Percentiles rank a stretch among this genome's conserved stretches.
Conservation (phyloP, 176 grass and related monocot species). For the Triticum urartu region DNA sequence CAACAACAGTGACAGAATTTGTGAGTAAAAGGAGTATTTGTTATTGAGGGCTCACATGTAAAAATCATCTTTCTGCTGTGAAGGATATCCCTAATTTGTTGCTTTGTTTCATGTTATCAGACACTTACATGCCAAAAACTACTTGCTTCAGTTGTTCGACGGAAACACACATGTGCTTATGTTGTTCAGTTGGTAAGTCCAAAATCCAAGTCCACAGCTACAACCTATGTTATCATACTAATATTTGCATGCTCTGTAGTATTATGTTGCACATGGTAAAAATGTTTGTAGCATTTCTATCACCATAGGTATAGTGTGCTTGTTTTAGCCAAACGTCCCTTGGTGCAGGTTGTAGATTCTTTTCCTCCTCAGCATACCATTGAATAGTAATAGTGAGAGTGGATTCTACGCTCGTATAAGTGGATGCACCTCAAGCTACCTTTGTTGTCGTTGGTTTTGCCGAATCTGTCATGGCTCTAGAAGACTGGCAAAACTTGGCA, state of each 20-base stretch:
- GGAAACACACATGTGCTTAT: constrained; percentile 72
- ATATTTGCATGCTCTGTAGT: not conserved
- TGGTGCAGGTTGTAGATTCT: constrained; percentile 15
- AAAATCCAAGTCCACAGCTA: constrained; percentile 36
- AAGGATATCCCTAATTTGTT: constrained; percentile 36
- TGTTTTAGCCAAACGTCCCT: not conserved
- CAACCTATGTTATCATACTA: constrained; percentile 1
- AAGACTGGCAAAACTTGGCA: not conserved
- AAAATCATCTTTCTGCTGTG: constrained; percentile 5
- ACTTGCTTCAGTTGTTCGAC: constrained; percentile 74
- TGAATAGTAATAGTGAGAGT: not conserved
- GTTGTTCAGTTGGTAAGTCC: constrained; percentile 87
- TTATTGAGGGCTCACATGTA: constrained; percentile 3
- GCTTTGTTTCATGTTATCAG: constrained; percentile 55
- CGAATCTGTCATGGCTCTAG: not conserved
- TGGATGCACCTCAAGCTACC: not conserved
- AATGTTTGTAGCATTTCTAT: constrained; percentile 6
- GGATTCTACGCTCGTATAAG: not conserved
- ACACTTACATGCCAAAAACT: constrained; percentile 86
- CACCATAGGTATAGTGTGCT: not conserved
- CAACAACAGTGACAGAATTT: not conserved
- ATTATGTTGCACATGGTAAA: constrained; percentile 7
- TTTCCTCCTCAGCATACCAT: not conserved
- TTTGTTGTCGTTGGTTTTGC: not conserved
- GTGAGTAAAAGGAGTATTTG: constrained; percentile 4